Evolutionary conservation across 768 basidiomycete genomes (phyloP).

Genomic region (Tulasnella sp.): DNA sequence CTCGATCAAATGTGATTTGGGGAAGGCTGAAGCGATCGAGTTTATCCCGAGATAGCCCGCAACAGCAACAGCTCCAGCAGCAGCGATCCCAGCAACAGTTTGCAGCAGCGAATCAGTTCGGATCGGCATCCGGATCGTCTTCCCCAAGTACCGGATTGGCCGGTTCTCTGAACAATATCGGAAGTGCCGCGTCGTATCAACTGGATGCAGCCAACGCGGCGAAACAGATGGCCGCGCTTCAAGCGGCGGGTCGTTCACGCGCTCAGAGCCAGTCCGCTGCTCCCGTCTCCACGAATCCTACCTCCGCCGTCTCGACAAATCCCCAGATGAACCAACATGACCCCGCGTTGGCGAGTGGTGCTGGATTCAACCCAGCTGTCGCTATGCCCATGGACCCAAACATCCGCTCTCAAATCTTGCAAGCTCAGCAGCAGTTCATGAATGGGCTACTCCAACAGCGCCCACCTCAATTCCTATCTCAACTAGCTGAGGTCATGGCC

Average conservation of each 20-base stretch:
- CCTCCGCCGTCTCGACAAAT: constrained; percentile 29
- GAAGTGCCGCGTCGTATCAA: constrained; percentile 15
- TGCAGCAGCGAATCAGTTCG: no score
- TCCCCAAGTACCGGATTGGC: no score
- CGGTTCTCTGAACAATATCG: no score
- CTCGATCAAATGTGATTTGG: no score
- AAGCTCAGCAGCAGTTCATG: constrained; percentile 34
- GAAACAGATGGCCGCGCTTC: constrained; percentile 75
- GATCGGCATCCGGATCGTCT: no score
- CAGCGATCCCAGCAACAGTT: no score
- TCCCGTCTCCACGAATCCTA: constrained; percentile 43
- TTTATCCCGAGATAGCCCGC: no score
- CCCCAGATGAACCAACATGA: constrained; percentile 4
- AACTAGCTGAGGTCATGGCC: constrained; percentile 52
- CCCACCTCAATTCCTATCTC: constrained; percentile 48
- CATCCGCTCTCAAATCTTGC: constrained; percentile 26
- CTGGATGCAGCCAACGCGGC: constrained; percentile 56
- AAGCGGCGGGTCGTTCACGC: constrained; percentile 50
- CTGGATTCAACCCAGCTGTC: constrained; percentile 2
- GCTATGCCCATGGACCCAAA: constrained; percentile 5
- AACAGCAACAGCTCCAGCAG: no score
- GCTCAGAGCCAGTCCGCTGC: constrained; percentile 42
- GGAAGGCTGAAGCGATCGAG: no score
- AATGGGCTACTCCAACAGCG: constrained; percentile 5
- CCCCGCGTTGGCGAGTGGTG: constrained; percentile 21